These are phyloP conservation scores for Lodderomyces elongisporus DNA, from an alignment of 1,139 yeast species.

Conservation along the genomic window DNA sequence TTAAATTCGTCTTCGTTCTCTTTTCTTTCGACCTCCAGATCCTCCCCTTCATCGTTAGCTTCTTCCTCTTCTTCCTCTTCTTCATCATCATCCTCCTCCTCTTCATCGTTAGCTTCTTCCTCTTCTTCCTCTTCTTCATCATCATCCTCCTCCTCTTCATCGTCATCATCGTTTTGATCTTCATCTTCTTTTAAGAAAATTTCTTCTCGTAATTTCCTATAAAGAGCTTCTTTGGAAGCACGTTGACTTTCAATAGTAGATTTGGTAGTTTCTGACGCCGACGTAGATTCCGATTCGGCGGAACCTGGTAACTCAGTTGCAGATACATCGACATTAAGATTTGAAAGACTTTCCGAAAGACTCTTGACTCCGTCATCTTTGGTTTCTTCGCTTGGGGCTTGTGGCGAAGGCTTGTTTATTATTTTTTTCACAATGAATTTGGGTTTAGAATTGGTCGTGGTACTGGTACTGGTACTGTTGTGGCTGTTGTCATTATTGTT, in stretches of 20 bases:
- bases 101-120: conserved; percentile 2
- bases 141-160: conserved; percentile 22
- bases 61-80: conserved; percentile 5
- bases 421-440: conserved; percentile 18
- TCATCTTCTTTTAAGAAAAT: conserved; percentile 32
- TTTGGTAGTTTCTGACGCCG: conserved; percentile 4
- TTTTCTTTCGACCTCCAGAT: too few species aligned
- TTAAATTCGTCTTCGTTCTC: too few species aligned
- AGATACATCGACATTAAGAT: conserved; percentile 8
- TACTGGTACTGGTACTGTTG: neutral
- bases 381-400: conserved; percentile 6
- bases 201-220: conserved; percentile 40
- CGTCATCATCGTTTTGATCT: conserved; percentile 23
- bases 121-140: conserved; percentile 11
- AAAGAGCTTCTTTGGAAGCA: conserved; percentile 35
- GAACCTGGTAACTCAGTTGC: conserved; percentile 8
- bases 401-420: conserved; percentile 6
- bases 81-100: neutral
- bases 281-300: conserved; percentile 3
- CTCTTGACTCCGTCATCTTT: conserved; percentile 3
- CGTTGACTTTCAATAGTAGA: conserved; percentile 20
- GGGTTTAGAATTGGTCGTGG: conserved; percentile 12
- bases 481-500: neutral
- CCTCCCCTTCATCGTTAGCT: too few species aligned
- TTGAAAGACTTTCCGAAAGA: conserved; percentile 3